Base-by-base conservation (phyloP, 1,284 basidiomycete genomes). In the Heterobasidion parviporum region DNA sequence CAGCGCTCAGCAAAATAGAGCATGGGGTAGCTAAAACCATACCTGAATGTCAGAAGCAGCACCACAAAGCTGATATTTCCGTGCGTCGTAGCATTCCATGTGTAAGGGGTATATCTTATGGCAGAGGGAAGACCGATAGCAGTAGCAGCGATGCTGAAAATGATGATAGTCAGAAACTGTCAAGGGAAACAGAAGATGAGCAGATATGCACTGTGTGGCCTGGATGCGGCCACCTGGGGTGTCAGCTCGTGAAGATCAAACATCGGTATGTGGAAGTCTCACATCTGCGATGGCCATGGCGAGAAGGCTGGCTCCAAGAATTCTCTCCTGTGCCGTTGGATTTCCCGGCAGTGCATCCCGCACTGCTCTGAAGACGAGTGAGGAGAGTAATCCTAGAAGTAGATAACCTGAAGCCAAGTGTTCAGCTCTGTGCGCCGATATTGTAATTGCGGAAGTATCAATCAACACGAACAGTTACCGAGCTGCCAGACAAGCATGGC, bases 251-350 rank as follows among this genome's bases (percentile, higher is more conserved):
- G 73, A 52, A 52, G 26, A 26, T 26, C 5, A 56, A 56, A 52
- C 46, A 53, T 20, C 16, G 34, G 34, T 44, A 34, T 46, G 14
- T 43, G 18, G 36, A 14, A 8, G n/a, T 74, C 84, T 67, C 61
- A 89, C 88, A 70, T 91, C 87, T 47, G 84, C 88, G 57, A 89
- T 73, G 2, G 83, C 85, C 46, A 90, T 75, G 5, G 84, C 83
- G 32, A 76, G 72, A 57, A 90, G 72, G 55, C 76, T 76, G 3
- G 86, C 78, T 6, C 85, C 85, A 9, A 89, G 63, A 53, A 90
- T 82, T 52, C 80, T 79, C 65, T 90, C 87, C 65, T 90, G 87
- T 0, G 81, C 80, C 43, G 70, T 74, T 7, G 78, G 80, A 63
- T 88, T 78, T 53, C 78, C 65, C 0, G 78, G 78, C 8, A 89